phyloP scores from a whole-genome alignment of 306 rosid genomes.

The Cucumis melo region DNA sequence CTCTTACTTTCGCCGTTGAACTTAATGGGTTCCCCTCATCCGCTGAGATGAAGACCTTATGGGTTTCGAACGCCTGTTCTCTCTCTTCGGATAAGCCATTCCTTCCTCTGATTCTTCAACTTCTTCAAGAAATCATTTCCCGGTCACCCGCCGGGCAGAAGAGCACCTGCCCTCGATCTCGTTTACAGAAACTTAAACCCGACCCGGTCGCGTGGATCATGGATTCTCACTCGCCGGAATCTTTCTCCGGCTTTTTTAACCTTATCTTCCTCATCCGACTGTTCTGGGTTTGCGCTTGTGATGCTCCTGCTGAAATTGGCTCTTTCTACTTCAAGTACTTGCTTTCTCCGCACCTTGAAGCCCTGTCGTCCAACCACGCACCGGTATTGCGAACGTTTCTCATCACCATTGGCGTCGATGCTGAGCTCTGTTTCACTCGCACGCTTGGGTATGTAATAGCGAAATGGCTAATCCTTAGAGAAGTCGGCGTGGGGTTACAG shows the following conservation, averaged over 20 bases:
- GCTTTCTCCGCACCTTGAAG: slow-evolving; percentile 37
- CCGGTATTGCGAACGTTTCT: slow-evolving; percentile 54
- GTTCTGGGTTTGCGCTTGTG: slow-evolving; percentile 81
- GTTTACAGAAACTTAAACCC: slow-evolving; percentile 57
- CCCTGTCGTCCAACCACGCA: slow-evolving; percentile 24
- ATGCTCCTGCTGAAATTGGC: slow-evolving; percentile 65
- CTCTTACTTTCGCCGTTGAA: slow-evolving; percentile 36
- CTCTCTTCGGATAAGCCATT: slow-evolving; percentile 55
- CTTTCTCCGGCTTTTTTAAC: slow-evolving; percentile 65
- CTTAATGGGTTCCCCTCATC: slow-evolving; percentile 45
- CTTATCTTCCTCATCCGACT: slow-evolving; percentile 57
- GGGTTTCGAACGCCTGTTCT: slow-evolving; percentile 61
- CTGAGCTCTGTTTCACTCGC: slow-evolving; percentile 79
- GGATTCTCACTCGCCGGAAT: slow-evolving; percentile 80
- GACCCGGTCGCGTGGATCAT: slow-evolving; percentile 76
- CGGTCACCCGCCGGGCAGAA: slow-evolving; percentile 55
- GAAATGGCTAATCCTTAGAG: slow-evolving; percentile 45
- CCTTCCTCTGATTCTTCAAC: slow-evolving; percentile 71
- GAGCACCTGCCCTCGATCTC: slow-evolving; percentile 75
- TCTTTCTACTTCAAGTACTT: slow-evolving; percentile 48
- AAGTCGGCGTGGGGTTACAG: slow-evolving; percentile 46
- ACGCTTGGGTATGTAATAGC: slow-evolving; percentile 70
- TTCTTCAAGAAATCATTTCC: slow-evolving; percentile 71
- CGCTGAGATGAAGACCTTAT: slow-evolving; percentile 27
- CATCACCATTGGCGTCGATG: slow-evolving; percentile 58